These are phyloP conservation scores for Fraxinus sp. DNA, from an alignment of 305 asterid genomes.

Conservation along the genomic window DNA sequence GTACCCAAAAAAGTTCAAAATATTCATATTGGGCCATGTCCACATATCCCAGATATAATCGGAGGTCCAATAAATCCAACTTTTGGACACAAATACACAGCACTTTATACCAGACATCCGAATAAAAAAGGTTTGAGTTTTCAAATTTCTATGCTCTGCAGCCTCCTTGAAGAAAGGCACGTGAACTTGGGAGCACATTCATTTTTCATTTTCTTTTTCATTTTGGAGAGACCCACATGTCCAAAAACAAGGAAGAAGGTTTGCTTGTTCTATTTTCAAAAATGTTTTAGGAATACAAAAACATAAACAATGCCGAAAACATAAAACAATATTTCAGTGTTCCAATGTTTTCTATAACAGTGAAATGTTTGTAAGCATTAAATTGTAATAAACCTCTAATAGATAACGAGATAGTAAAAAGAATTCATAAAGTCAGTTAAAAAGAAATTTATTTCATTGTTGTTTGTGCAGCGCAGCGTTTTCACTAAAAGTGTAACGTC, in stretches of 20 bases:
- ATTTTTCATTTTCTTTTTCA: not conserved
- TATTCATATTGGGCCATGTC: not conserved
- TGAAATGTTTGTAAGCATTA: not conserved
- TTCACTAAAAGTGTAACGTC: not conserved
- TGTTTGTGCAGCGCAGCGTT: not conserved
- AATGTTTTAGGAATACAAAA: not conserved
- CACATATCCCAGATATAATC: not conserved
- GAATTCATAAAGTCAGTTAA: too few species aligned
- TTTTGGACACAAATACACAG: not conserved
- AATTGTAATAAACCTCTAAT: not conserved
- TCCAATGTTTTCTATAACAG: not conserved
- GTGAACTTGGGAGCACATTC: not conserved
- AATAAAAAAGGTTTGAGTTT: not conserved
- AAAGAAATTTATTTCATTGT: not conserved
- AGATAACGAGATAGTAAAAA: not conserved
- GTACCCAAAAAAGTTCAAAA: not conserved
- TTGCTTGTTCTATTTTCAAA: not conserved
- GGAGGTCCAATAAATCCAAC: not conserved
- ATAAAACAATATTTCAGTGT: not conserved
- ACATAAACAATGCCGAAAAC: not conserved
- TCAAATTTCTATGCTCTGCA: not conserved
- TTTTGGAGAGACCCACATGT: not conserved
- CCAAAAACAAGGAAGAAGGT: not conserved
- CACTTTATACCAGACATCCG: not conserved
- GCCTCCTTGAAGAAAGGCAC: not conserved